Conservation (phyloP, 805 yeast genomes). For the Wickerhamiella spandovensis region DNA sequence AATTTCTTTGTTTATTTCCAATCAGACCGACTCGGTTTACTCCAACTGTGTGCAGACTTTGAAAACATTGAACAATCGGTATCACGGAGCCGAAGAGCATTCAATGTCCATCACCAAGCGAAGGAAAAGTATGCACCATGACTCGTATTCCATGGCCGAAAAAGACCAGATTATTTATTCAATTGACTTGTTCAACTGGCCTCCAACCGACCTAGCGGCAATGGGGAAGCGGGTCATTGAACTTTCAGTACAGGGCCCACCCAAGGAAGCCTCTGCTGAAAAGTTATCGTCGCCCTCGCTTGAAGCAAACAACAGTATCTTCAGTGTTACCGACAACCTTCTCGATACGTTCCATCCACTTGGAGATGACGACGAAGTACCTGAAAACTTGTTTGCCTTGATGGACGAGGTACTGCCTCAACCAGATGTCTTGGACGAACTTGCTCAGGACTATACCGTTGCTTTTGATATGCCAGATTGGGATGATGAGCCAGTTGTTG, state of each 20-base stretch:
- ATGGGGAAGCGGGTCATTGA: neutral
- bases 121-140: neutral
- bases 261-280: too few relatives aligned
- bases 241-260: too few relatives aligned
- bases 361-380: neutral
- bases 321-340: neutral
- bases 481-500: neutral
- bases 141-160: neutral
- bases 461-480: neutral
- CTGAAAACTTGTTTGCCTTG: neutral
- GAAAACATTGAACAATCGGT: neutral
- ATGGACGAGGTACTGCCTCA: neutral
- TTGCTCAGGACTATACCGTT: neutral
- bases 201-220: neutral
- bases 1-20: neutral
- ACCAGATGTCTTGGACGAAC: neutral
- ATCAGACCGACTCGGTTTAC: neutral
- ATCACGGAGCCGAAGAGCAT: neutral
- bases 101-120: neutral
- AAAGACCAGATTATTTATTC: neutral
- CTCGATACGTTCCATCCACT: neutral
- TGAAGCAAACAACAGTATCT: neutral
- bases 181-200: neutral
- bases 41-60: neutral
- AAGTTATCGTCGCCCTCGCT: too few relatives aligned